Percentiles rank a stretch among this genome's conserved stretches.
phyloP scores from a whole-genome alignment of 2,329 filamentous ascomycete species.

The Trichophyton benhamiae region DNA sequence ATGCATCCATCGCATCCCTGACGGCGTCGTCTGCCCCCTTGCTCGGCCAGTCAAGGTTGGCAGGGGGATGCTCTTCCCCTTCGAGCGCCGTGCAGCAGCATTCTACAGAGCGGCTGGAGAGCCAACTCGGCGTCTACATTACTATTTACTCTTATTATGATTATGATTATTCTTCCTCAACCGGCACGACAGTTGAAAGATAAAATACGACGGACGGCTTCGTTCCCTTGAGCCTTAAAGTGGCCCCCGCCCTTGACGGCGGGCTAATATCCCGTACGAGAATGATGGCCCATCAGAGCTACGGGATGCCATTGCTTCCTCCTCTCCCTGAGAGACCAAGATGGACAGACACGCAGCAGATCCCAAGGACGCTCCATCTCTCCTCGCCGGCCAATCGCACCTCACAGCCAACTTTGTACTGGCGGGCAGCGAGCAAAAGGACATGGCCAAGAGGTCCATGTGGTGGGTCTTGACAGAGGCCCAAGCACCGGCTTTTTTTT shows the following conservation, averaged over 20 bases:
- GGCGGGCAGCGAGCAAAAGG: not conserved
- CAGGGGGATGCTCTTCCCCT: not conserved
- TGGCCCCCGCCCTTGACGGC: no score
- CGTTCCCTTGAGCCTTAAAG: no score
- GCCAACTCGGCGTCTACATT: no score
- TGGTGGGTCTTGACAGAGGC: not conserved
- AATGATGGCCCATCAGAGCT: no score
- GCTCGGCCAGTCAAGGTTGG: not conserved
- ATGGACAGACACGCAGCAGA: not conserved
- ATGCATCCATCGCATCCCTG: not conserved
- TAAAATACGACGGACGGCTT: no score
- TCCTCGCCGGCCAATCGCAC: not conserved
- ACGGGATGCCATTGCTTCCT: no score
- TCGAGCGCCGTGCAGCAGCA: not conserved
- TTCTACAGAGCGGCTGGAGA: no score
- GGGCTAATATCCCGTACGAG: no score
- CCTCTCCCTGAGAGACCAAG: not conserved
- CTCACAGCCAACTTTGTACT: not conserved
- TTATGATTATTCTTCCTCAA: no score
- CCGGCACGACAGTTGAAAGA: no score
- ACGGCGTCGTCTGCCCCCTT: not conserved
- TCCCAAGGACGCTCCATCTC: not conserved
- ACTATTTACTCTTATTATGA: no score
- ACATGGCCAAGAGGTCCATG: not conserved
- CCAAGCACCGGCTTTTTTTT: not conserved